These are phyloP conservation scores for Aspergillus ibericus DNA, from an alignment of 2,329 filamentous ascomycete species.

Conservation along the genomic window DNA sequence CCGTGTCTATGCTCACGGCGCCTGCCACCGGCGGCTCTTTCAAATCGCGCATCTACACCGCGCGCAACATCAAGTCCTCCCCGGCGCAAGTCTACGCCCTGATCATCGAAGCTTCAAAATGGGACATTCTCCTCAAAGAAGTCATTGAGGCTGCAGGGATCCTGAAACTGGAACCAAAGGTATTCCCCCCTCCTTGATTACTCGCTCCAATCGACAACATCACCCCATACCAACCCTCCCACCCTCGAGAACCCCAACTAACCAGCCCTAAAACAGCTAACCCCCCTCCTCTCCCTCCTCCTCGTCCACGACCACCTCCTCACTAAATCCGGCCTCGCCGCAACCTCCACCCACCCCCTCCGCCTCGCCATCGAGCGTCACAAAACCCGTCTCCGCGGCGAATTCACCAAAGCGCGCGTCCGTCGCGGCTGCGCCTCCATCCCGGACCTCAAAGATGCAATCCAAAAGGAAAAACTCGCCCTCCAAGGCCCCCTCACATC, in stretches of 20 bases:
- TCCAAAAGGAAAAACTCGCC: conserved; percentile 40
- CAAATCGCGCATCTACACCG: conserved; percentile 77
- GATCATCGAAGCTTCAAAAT: conserved; percentile 83
- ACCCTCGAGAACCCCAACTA: conserved; percentile 28
- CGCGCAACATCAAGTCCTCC: conserved; percentile 72
- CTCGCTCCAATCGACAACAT: too few species aligned
- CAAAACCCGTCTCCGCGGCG: conserved; percentile 75
- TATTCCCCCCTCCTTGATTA: conserved; percentile 37
- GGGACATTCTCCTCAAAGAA: conserved; percentile 81
- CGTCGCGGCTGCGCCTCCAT: conserved; percentile 68
- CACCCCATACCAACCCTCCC: neutral
- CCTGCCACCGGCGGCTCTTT: conserved; percentile 75
- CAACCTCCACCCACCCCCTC: conserved; percentile 76
- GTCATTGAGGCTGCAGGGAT: conserved; percentile 81
- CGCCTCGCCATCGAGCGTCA: conserved; percentile 74
- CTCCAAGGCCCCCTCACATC: conserved; percentile 44
- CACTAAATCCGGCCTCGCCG: conserved; percentile 76
- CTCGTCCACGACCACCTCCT: conserved; percentile 85
- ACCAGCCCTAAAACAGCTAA: conserved; percentile 60
- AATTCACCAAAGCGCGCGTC: conserved; percentile 78
- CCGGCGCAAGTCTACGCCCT: conserved; percentile 84
- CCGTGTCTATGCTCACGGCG: conserved; percentile 69
- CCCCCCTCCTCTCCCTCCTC: conserved; percentile 75
- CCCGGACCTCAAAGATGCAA: conserved; percentile 56
- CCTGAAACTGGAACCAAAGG: conserved; percentile 80